Evolutionary conservation across 2,329 filamentous ascomycete species (phyloP), one percentile per base, ranked within the genome.

Genomic region (Pyrenochaeta sp.): DNA sequence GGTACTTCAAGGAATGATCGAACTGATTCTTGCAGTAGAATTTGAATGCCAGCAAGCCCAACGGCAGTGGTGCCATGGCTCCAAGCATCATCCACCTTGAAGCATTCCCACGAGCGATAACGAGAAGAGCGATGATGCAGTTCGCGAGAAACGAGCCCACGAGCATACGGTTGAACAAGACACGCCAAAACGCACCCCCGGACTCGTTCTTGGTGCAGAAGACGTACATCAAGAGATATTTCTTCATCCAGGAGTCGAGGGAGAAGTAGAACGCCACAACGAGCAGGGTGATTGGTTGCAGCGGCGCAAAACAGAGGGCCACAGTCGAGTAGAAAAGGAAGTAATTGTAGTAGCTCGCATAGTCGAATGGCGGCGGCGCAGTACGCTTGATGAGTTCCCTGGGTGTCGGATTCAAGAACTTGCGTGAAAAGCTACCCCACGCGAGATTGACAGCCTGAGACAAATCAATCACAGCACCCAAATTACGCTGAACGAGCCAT

Each of bases 151-250:
- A 82, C 1, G 84, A 80, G 19, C 85, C 89, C 60, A 96, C 93
- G 17, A 97, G 75, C 68, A 96, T 80, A n/a, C 94, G 88, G 71
- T 99, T 99, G 79, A 90, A 95, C 6, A 97, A 71, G 1, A 92
- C 83, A 13, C 90, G 85, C 94, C 94, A 99, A 67, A 90, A 96
- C 68, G 88, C 83, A 36, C 94, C 94, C 7, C 92, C 94, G 0
- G 92, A 96, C 67, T 99, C 94, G 19, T 88, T 96, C 77, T 97
- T 99, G 32, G 94, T 99, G 54, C 96, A 83, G 65, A 96, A 97
- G 53, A 96, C 88, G 72, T 99, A 96, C 55, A 97, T 81, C 26
- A 97, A 75, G 31, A 96, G 78, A 65, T 99, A 99, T 74, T 97
- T 97, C 81, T 96, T 96, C 66, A 97, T 79, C 73, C 87, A 90